phyloP scores from a whole-genome alignment of 2,329 filamentous ascomycete species.

The Aspergillus sp. region DNA sequence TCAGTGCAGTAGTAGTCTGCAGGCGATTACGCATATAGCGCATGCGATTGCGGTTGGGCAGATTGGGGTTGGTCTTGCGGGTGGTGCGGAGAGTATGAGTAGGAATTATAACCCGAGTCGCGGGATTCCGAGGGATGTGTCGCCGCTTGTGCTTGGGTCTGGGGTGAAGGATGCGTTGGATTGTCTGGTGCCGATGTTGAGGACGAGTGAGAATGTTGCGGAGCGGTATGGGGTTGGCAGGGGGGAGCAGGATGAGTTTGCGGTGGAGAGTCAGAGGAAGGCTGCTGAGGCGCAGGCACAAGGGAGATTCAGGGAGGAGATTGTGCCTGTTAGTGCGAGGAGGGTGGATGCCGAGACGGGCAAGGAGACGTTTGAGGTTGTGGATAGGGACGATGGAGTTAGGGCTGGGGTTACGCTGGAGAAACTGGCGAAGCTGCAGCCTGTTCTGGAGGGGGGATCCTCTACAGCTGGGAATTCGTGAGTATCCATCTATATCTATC shows the following conservation, averaged over 20 bases:
- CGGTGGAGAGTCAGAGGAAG: conserved; percentile 77
- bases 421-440: conserved; percentile 73
- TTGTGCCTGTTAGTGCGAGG: conserved; percentile 79
- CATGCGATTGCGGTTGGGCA: conserved; percentile 73
- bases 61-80: conserved; percentile 83
- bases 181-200: conserved; percentile 89
- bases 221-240: conserved; percentile 79
- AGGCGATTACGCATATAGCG: conserved; percentile 88
- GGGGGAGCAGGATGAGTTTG: conserved; percentile 76
- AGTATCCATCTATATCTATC: background rate
- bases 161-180: conserved; percentile 66
- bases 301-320: conserved; percentile 86
- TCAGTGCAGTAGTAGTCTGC: conserved; percentile 92
- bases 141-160: conserved; percentile 20
- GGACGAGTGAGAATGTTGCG: conserved; percentile 92
- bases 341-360: conserved; percentile 72
- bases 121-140: conserved; percentile 27
- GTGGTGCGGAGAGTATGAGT: conserved; percentile 86
- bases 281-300: conserved; percentile 84
- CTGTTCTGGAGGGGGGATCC: conserved; percentile 82
- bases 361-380: conserved; percentile 66
- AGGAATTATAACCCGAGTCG: conserved; percentile 23
- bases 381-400: conserved; percentile 72
- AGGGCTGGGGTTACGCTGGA: conserved; percentile 82
- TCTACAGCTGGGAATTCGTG: conserved; percentile 65